phyloP scores from a whole-genome alignment of 805 yeast species.

The Saturnispora saitoi region DNA sequence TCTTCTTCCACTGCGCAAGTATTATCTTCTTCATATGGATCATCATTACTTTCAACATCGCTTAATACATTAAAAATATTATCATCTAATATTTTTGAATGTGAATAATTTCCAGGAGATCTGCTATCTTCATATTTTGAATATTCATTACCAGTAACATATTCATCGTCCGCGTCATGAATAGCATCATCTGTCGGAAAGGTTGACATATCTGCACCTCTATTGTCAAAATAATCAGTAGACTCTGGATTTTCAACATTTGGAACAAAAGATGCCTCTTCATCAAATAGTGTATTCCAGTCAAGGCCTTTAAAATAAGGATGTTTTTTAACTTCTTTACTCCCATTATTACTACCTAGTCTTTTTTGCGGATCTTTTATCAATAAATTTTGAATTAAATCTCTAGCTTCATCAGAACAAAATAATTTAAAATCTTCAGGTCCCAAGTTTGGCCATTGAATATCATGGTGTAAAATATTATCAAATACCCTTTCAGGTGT shows the following conservation, averaged over 20 bases:
- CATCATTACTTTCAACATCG: constrained; percentile 4
- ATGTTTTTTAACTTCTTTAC: constrained; percentile 70
- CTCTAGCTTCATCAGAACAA: constrained; percentile 62
- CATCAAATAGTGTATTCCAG: constrained; percentile 67
- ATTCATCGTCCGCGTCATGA: constrained; percentile 12
- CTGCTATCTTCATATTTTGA: constrained; percentile 14
- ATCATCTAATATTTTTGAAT: not conserved
- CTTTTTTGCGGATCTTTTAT: constrained; percentile 56
- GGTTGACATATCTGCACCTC: constrained; percentile 74
- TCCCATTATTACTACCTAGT: constrained; percentile 63
- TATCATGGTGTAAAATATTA: constrained; percentile 63
- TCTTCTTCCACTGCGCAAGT: constrained; percentile 3
- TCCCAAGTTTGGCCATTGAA: constrained; percentile 76
- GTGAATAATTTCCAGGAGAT: not conserved
- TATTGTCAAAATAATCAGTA: constrained; percentile 81
- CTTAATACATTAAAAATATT: not conserved
- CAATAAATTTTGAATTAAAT: constrained; percentile 57
- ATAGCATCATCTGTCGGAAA: constrained; percentile 34
- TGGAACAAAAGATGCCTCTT: constrained; percentile 81
- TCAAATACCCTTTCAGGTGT: constrained; percentile 76
- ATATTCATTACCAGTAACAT: constrained; percentile 23
- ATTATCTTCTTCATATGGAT: not conserved
- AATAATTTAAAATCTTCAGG: constrained; percentile 43
- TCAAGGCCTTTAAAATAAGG: constrained; percentile 63
- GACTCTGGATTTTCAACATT: constrained; percentile 67